Conservation (phyloP, 495 filamentous ascomycete species). For the Penicillium daleae region DNA sequence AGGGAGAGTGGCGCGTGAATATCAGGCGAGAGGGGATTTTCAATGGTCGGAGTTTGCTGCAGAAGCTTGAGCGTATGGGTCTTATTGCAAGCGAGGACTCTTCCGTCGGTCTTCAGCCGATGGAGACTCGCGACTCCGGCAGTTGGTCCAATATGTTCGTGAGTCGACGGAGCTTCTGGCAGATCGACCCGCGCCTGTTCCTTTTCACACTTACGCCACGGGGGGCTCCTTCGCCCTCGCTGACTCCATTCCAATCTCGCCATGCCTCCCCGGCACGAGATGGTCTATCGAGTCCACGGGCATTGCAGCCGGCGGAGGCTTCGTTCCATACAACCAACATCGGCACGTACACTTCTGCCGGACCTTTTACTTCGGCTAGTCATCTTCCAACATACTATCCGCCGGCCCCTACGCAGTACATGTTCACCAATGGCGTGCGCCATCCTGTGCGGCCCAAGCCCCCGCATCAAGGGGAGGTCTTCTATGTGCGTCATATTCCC, state of each 20-base stretch:
- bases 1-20: conserved; percentile 84
- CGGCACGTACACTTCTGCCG: conserved; percentile 70
- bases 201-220: conserved; percentile 79
- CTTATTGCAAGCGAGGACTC: conserved; percentile 77
- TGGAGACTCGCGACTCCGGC: conserved; percentile 61
- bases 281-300: conserved; percentile 30
- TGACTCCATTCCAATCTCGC: conserved; percentile 57
- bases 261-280: conserved; percentile 64
- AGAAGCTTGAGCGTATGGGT: conserved; percentile 92
- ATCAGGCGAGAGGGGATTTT: conserved; percentile 87
- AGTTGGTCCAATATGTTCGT: conserved; percentile 84
- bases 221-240: conserved; percentile 50
- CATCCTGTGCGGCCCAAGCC: conserved; percentile 91
- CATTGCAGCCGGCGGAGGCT: conserved; percentile 25
- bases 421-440: conserved; percentile 73
- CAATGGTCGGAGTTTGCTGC: conserved; percentile 77
- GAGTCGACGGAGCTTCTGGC: conserved; percentile 84
- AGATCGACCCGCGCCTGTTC: conserved; percentile 82
- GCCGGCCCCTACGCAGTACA: conserved; percentile 79
- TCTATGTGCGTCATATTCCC: conserved; percentile 87
- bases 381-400: conserved; percentile 92
- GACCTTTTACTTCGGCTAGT: conserved; percentile 74
- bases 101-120: conserved; percentile 63
- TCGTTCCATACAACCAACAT: conserved; percentile 33
- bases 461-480: conserved; percentile 81